A percentile compares a stretch with the other conserved stretches of the same genome.
Conservation (phyloP, 306 rosid genomes). For the Acacia melanoxylon region DNA sequence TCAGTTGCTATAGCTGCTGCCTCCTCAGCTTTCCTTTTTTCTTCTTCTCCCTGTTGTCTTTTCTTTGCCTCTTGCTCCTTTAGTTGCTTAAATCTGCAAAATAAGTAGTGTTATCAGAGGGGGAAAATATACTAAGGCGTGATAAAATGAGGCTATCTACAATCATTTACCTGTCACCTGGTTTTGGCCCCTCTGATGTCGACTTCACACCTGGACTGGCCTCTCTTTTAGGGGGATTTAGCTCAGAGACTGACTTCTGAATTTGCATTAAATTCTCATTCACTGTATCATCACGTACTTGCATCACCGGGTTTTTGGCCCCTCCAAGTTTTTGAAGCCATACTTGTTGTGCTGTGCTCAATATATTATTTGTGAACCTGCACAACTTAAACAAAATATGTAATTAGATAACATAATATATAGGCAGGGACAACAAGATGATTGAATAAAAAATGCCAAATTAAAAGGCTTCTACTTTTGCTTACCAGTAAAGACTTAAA, state of each 20-base stretch:
- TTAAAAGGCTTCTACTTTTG: slow-evolving; percentile 21
- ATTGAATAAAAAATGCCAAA: slow-evolving; percentile 24
- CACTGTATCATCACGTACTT: slow-evolving; percentile 43
- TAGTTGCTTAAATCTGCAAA: slow-evolving; percentile 72
- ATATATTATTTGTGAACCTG: slow-evolving; percentile 92
- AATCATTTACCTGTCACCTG: slow-evolving; percentile 79
- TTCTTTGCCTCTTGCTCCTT: slow-evolving; percentile 83
- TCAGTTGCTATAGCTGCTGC: slow-evolving; percentile 51
- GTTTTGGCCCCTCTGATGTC: slow-evolving; percentile 53
- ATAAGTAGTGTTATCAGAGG: slow-evolving; percentile 7
- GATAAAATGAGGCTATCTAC: not conserved
- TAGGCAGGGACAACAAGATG: not conserved
- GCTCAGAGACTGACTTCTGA: slow-evolving; percentile 52
- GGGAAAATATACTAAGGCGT: slow-evolving; percentile 13
- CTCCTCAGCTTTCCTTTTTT: slow-evolving; percentile 62
- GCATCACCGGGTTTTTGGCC: slow-evolving; percentile 58
- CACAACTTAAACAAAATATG: slow-evolving; percentile 29
- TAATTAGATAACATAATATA: slow-evolving; percentile 13
- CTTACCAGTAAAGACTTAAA: slow-evolving; percentile 97
- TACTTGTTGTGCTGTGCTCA: slow-evolving; percentile 93
- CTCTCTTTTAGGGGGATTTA: slow-evolving; percentile 39
- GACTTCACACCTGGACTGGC: slow-evolving; percentile 49
- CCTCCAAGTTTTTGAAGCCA: slow-evolving; percentile 98
- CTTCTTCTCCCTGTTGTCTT: slow-evolving; percentile 75
- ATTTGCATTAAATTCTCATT: slow-evolving; percentile 50